These are phyloP conservation scores for Rhodosporidiobolus odoratus DNA, from an alignment of 768 basidiomycete species.

Conservation along the genomic window DNA sequence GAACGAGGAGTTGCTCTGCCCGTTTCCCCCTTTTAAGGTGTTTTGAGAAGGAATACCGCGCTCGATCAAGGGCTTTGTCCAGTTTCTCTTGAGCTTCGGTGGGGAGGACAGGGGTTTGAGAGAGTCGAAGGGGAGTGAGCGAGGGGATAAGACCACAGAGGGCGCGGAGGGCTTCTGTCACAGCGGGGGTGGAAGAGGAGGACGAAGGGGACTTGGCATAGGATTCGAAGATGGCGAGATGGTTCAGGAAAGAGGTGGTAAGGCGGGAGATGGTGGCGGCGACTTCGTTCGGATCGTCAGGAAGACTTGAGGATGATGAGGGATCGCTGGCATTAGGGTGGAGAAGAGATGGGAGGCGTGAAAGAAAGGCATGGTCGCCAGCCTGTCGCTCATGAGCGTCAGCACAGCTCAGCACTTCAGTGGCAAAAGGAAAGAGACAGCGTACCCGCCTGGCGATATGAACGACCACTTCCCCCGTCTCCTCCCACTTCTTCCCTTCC, in stretches of 20 bases:
- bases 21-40: background rate
- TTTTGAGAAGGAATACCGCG: conserved; percentile 1
- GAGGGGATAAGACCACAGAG: background rate
- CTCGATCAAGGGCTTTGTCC: conserved; percentile 22
- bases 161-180: background rate
- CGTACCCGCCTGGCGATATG: conserved; percentile 61
- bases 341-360: conserved; percentile 2
- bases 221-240: conserved; percentile 8
- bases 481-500: conserved; percentile 55
- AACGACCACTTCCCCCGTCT: conserved; percentile 69
- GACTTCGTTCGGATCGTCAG: no score
- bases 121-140: background rate
- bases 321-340: no score
- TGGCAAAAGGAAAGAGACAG: conserved; percentile 46
- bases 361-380: background rate
- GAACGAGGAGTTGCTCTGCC: conserved; percentile 15
- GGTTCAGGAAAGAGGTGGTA: conserved; percentile 1
- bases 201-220: background rate
- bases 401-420: conserved; percentile 47
- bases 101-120: background rate
- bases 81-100: conserved; percentile 2
- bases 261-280: background rate
- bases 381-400: conserved; percentile 47
- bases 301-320: no score
- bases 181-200: background rate